These are phyloP conservation scores for Ophiostoma angusticollis DNA, from an alignment of 2,329 filamentous ascomycete species.

Conservation along the genomic window DNA sequence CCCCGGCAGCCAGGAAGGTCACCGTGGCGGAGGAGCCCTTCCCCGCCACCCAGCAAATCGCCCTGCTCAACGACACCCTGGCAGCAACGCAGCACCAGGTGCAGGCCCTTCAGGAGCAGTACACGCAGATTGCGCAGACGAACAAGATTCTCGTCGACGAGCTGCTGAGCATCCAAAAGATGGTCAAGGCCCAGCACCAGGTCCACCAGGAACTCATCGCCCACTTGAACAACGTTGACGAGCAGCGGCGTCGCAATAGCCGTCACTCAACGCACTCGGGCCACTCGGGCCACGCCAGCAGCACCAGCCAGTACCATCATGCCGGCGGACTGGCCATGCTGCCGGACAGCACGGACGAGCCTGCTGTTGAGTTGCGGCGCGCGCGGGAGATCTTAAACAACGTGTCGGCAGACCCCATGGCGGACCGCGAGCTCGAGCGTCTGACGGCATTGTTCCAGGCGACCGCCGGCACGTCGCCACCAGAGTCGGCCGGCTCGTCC, in stretches of 20 bases:
- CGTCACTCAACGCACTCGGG: conserved; percentile 26
- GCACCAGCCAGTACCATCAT: conserved; percentile 27
- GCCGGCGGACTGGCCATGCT: conserved; percentile 23
- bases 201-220: conserved; percentile 45
- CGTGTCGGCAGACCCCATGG: conserved; percentile 36
- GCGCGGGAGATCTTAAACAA: conserved; percentile 44
- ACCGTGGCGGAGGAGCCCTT: conserved; percentile 53
- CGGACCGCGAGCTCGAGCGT: conserved; percentile 42
- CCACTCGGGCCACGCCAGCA: conserved; percentile 24
- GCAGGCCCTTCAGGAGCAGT: conserved; percentile 73
- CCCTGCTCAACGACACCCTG: conserved; percentile 76
- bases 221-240: conserved; percentile 37
- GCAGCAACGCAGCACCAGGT: conserved; percentile 87
- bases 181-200: conserved; percentile 45
- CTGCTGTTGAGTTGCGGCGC: conserved; percentile 38
- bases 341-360: conserved; percentile 34
- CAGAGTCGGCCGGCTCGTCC: conserved; percentile 36
- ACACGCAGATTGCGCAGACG: conserved; percentile 58
- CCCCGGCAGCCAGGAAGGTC: conserved; percentile 73
- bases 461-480: conserved; percentile 28
- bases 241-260: conserved; percentile 28
- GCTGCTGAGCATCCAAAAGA: conserved; percentile 46
- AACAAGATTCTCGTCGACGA: conserved; percentile 51
- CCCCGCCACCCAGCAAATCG: conserved; percentile 74
- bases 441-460: conserved; percentile 40